These are phyloP conservation scores for Macroventuria anomochaeta DNA, from an alignment of 2,329 filamentous ascomycete genomes.

Conservation along the genomic window DNA sequence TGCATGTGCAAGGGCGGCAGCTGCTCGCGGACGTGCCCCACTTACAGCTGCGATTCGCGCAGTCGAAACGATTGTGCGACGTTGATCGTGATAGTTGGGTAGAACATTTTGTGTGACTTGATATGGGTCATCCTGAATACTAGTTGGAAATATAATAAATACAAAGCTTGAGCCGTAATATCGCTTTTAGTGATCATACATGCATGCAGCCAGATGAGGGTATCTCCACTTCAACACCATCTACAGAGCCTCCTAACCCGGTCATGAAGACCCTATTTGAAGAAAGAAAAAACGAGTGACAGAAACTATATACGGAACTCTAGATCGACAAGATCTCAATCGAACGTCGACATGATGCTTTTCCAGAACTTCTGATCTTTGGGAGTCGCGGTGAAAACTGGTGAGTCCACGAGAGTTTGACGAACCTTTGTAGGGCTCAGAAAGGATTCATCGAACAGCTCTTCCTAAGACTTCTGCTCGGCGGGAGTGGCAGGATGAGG, in stretches of 20 bases:
- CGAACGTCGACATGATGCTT: background rate
- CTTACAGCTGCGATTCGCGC: background rate
- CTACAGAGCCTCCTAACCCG: slow-evolving; percentile 7
- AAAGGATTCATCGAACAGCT: background rate
- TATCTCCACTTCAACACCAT: slow-evolving; percentile 21
- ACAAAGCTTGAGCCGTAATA: slow-evolving; percentile 3
- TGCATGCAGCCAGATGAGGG: slow-evolving; percentile 15
- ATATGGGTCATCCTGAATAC: slow-evolving; percentile 2
- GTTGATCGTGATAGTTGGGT: background rate
- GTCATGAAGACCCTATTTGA: slow-evolving; percentile 2
- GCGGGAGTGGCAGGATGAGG: slow-evolving; percentile 43
- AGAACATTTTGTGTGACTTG: background rate
- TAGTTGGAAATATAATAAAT: slow-evolving; percentile 1
- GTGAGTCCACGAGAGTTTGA: background rate
- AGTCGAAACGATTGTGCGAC: background rate
- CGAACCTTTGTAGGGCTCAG: background rate
- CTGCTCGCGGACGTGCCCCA: slow-evolving; percentile 5
- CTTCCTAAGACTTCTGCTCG: slow-evolving; percentile 44
- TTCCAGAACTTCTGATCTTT: background rate
- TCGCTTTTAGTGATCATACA: slow-evolving; percentile 19
- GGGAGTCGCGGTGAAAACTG: background rate
- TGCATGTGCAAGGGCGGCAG: slow-evolving; percentile 18
- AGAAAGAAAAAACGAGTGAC: slow-evolving; percentile 2
- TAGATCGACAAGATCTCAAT: background rate
- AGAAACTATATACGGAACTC: slow-evolving; percentile 2